These are phyloP conservation scores for Phyllosticta paracitricarpa DNA, from an alignment of 2,329 filamentous ascomycete genomes.

Conservation along the genomic window DNA sequence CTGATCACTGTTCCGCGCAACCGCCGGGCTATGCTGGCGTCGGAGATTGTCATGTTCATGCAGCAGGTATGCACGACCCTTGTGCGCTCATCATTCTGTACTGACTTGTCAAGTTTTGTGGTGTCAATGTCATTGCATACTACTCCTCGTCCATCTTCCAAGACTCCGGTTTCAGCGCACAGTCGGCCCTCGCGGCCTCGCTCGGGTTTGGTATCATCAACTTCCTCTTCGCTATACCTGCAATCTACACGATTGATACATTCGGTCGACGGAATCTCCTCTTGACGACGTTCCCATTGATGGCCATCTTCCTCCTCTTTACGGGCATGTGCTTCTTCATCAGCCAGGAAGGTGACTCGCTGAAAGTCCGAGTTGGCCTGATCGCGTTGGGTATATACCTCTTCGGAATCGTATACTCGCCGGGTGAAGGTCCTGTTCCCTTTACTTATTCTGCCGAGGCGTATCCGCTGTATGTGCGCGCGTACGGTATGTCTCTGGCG, in stretches of 20 bases:
- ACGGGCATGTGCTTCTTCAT: slow-evolving; percentile 34
- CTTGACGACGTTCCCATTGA: slow-evolving; percentile 37
- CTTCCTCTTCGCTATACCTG: slow-evolving; percentile 36
- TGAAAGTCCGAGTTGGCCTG: slow-evolving; percentile 18
- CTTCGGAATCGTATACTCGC: slow-evolving; percentile 43
- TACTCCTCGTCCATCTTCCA: slow-evolving; percentile 23
- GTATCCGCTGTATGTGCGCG: slow-evolving; percentile 36
- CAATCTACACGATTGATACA: slow-evolving; percentile 36
- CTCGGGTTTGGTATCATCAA: slow-evolving; percentile 37
- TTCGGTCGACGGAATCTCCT: slow-evolving; percentile 31
- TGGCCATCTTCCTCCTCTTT: slow-evolving; percentile 41
- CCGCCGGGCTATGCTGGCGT: slow-evolving; percentile 18
- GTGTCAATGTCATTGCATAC: slow-evolving; percentile 23
- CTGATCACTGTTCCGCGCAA: slow-evolving; percentile 20
- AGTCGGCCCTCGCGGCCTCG: slow-evolving; percentile 28
- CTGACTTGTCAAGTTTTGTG: slow-evolving; percentile 15
- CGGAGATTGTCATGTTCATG: slow-evolving; percentile 26
- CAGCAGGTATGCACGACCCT: slow-evolving; percentile 17
- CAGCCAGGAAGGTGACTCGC: slow-evolving; percentile 17
- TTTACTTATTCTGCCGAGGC: slow-evolving; percentile 35
- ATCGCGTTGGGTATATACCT: slow-evolving; percentile 37
- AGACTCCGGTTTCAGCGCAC: slow-evolving; percentile 18
- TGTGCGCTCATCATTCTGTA: background rate
- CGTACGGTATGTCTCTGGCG: slow-evolving; percentile 33
- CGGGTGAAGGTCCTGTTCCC: slow-evolving; percentile 33